phyloP scores from a whole-genome alignment of 2,329 filamentous ascomycete genomes.

The Sarocladium brachiariae region DNA sequence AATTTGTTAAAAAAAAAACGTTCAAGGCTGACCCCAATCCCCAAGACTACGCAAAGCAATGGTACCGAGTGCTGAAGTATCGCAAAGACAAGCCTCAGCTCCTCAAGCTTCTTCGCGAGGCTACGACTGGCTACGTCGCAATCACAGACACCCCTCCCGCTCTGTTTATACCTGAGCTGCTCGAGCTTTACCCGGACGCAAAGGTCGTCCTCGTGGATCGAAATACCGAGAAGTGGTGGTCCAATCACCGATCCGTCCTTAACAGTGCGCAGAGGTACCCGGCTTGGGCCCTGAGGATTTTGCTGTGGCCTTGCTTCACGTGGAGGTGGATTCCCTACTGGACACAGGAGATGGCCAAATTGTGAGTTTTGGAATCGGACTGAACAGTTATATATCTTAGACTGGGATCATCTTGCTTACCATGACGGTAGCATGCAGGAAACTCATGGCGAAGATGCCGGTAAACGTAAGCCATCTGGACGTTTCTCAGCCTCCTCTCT shows the following conservation, averaged over 20 bases:
- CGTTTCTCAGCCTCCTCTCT: too few species aligned
- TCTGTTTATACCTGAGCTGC: constrained; percentile 35
- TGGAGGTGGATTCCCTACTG: constrained; percentile 12
- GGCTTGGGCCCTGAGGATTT: constrained; percentile 6
- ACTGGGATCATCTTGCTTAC: too few species aligned
- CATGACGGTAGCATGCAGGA: too few species aligned
- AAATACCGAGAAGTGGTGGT: constrained; percentile 29
- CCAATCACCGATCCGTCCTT: constrained; percentile 21
- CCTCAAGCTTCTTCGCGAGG: constrained; percentile 26
- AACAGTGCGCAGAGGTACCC: constrained; percentile 3
- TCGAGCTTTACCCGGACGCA: constrained; percentile 41
- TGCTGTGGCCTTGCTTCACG: constrained; percentile 13
- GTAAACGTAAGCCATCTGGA: too few species aligned
- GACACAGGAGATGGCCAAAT: not conserved
- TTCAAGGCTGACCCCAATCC: too few species aligned
- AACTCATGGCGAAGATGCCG: not conserved
- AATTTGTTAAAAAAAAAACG: too few species aligned
- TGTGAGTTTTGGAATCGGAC: not conserved
- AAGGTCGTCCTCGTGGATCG: constrained; percentile 36
- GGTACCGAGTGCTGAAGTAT: constrained; percentile 6
- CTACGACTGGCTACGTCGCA: constrained; percentile 36
- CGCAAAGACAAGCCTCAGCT: constrained; percentile 19
- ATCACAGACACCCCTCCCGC: constrained; percentile 36
- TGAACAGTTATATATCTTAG: not conserved
- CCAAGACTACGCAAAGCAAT: constrained; percentile 10